Percentiles rank a stretch among this genome's conserved stretches.
phyloP scores from a whole-genome alignment of 495 filamentous ascomycete species.

The Lasiosphaeria ovina region DNA sequence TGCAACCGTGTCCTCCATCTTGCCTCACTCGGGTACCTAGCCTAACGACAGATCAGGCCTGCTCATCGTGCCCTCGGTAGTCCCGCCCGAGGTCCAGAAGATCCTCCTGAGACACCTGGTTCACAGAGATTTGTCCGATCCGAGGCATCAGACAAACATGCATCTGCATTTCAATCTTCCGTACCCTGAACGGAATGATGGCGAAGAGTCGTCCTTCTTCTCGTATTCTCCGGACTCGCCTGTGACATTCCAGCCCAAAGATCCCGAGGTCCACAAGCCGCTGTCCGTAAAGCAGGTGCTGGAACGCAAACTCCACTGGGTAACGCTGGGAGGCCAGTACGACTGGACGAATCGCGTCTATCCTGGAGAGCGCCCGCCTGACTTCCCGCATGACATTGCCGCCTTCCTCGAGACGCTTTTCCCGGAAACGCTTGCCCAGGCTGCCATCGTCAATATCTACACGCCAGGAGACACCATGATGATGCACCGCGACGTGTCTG shows the following conservation, averaged over 20 bases:
- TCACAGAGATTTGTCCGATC: constrained; percentile 75
- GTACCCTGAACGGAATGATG: constrained; percentile 50
- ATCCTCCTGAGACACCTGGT: constrained; percentile 65
- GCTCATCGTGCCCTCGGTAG: constrained; percentile 66
- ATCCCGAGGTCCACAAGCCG: constrained; percentile 65
- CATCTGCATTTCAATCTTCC: constrained; percentile 77
- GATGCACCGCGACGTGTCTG: constrained; percentile 87
- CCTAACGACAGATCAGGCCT: constrained; percentile 53
- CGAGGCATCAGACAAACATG: constrained; percentile 77
- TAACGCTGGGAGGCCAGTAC: constrained; percentile 91
- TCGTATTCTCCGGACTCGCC: constrained; percentile 37
- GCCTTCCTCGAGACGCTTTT: constrained; percentile 63
- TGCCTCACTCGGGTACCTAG: background rate
- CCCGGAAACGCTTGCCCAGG: constrained; percentile 70
- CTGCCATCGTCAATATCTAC: constrained; percentile 91
- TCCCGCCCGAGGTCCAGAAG: constrained; percentile 67
- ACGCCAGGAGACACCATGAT: constrained; percentile 82
- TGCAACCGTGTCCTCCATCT: background rate
- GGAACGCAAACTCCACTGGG: constrained; percentile 80
- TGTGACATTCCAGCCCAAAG: constrained; percentile 59
- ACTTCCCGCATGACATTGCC: constrained; percentile 72
- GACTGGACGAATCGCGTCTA: constrained; percentile 88
- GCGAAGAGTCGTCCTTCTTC: constrained; percentile 43
- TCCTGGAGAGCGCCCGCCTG: constrained; percentile 61
- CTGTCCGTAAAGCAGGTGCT: constrained; percentile 64